A percentile compares a stretch with the other conserved stretches of the same genome.
These are phyloP conservation scores for Goffeauzyma gilvescens DNA, from an alignment of 768 basidiomycete genomes.

Conservation along the genomic window DNA sequence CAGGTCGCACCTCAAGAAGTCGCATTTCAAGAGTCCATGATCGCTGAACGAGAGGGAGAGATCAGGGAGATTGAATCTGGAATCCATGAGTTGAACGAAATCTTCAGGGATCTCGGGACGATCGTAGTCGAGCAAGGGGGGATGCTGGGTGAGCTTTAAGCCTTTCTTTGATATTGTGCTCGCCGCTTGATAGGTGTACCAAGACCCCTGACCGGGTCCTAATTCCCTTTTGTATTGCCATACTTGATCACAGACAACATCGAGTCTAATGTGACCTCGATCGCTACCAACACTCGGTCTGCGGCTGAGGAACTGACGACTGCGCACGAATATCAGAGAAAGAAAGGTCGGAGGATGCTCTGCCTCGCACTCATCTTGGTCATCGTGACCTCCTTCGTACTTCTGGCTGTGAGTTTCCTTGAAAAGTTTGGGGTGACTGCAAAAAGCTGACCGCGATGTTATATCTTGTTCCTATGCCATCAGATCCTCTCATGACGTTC, in stretches of 20 bases:
- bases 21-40: slow-evolving; percentile 85
- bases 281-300: slow-evolving; percentile 58
- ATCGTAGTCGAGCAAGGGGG: slow-evolving; percentile 83
- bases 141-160: slow-evolving; percentile 56
- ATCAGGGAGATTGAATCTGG: slow-evolving; percentile 93
- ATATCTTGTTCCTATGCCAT: no score
- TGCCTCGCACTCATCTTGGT: slow-evolving; percentile 76
- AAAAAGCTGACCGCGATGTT: no score
- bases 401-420: slow-evolving; percentile 61
- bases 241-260: slow-evolving; percentile 54
- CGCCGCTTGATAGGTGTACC: background rate
- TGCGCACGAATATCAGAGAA: slow-evolving; percentile 83
- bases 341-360: slow-evolving; percentile 70
- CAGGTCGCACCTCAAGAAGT: slow-evolving; percentile 40
- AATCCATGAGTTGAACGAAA: slow-evolving; percentile 86
- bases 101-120: slow-evolving; percentile 88
- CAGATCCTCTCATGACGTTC: no score
- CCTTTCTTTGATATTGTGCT: background rate
- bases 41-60: slow-evolving; percentile 81
- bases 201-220: background rate
- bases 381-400: slow-evolving; percentile 67
- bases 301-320: slow-evolving; percentile 72
- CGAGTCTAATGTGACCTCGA: slow-evolving; percentile 74
- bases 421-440: no score
- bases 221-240: no score